Evolutionary conservation across 345 rosid species (phyloP), one percentile per base, ranked within the genome.

Genomic region (Cardamine chenopodiifolia): DNA sequence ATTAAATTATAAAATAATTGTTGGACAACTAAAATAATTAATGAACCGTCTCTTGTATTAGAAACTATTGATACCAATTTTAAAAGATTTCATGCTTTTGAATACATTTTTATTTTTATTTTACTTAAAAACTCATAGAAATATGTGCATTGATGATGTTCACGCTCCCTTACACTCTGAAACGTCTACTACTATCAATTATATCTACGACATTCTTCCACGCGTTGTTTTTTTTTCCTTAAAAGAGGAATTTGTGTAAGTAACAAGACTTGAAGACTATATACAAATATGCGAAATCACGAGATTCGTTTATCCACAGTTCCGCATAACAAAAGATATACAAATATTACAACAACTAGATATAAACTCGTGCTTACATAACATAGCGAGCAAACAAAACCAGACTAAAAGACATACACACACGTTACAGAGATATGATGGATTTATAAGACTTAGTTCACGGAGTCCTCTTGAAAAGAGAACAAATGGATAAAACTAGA

Each of bases 401-500:
- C 80, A 69, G 6, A 50, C 37, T 59, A 53, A 47, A 4, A 8
- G 0, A 37, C 18, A 67, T 31, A 26, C 17, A 14, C 39, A 50
- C 47, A 54, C 47, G 13, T 57, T 66, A 66, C 31, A 52, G 29
- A 34, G 32, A 62, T 13, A 28, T 12, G n/a, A 35, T 25, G 19
- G 54, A 49, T 70, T 54, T 6, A 34, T 11, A 11, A n/a, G 8
- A 10, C 40, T 34, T 28, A 26, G 47, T 28, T 56, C 59, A 64
- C 5, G 68, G 7, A 26, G 48, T 57, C 66, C 20, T 71, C 77
- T 77, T 85, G 80, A 68, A 81, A 17, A 85, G 72, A 32, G 66
- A 81, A n/a, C 78, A 76, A 60, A 75, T 39, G 22, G 84, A 77
- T 26, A 91, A 92, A 8, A 85, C 12, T n/a, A 87, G 68, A 20